Evolutionary conservation across 371 early-diverging fungal species (phyloP).

Genomic region (Mortierella sp.): DNA sequence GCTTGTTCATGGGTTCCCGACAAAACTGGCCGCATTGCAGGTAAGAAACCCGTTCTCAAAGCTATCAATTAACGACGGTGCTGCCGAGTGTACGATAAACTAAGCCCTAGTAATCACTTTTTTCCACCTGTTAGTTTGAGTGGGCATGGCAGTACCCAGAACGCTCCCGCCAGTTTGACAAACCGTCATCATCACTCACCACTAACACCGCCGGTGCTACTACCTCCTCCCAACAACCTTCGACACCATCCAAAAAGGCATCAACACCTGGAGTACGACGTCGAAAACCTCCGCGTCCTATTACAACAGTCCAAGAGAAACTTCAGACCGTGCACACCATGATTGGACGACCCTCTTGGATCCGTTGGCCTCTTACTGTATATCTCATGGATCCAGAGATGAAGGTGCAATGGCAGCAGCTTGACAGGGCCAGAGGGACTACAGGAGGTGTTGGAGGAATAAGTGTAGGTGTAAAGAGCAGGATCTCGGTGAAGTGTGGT

Average conservation of each 20-base stretch:
- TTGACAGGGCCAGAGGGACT: not conserved
- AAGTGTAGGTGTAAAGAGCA: not conserved
- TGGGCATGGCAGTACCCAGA: conserved; percentile 78
- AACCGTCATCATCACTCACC: not conserved
- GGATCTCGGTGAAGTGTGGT: conserved; percentile 16
- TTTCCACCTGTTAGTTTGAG: conserved; percentile 62
- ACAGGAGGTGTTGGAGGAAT: not conserved
- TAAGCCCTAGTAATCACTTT: not conserved
- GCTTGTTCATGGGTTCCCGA: conserved; percentile 73
- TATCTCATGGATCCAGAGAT: conserved; percentile 31
- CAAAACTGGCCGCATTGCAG: conserved; percentile 67
- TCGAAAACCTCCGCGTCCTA: conserved; percentile 13
- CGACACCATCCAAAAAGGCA: not conserved
- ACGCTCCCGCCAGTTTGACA: conserved; percentile 66
- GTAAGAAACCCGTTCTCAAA: conserved; percentile 18
- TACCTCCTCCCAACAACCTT: not conserved
- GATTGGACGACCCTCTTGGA: conserved; percentile 40
- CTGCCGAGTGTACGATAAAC: not conserved
- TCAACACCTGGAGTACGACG: not conserved
- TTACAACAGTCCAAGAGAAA: conserved; percentile 30
- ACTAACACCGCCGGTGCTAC: no score
- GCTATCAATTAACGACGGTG: not conserved
- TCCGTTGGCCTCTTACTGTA: conserved; percentile 41
- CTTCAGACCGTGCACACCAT: conserved; percentile 25
- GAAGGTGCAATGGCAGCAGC: conserved; percentile 17